Percentiles rank a stretch among this genome's conserved stretches.
Evolutionary conservation across 306 rosid species (phyloP).

Genomic region (Cicer arietinum): DNA sequence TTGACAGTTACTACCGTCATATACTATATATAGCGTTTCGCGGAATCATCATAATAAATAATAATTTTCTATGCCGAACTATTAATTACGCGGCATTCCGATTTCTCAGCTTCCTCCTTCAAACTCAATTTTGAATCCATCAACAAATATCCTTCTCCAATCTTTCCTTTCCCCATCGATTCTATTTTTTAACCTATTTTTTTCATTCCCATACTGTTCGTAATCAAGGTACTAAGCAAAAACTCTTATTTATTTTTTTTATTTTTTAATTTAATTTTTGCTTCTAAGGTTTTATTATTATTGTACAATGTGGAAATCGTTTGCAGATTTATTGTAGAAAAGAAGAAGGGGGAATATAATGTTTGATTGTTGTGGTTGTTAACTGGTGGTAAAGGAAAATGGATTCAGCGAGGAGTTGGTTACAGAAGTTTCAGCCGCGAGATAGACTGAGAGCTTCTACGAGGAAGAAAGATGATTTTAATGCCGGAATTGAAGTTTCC

Average conservation of each 20-base stretch:
- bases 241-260: not conserved
- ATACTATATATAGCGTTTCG: not conserved
- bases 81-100: constrained; percentile 63
- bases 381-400: constrained; percentile 49
- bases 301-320: constrained; percentile 2
- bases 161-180: not conserved
- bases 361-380: constrained; percentile 29
- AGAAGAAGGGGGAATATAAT: constrained; percentile 26
- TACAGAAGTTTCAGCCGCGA: constrained; percentile 84
- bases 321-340: constrained; percentile 28
- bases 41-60: not conserved
- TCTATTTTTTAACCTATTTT: not conserved
- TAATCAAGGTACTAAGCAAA: not conserved
- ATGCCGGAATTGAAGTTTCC: constrained; percentile 47
- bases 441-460: constrained; percentile 63
- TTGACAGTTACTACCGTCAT: not conserved
- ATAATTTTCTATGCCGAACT: not conserved
- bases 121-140: constrained; percentile 9
- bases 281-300: not conserved
- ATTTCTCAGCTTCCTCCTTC: constrained; percentile 46
- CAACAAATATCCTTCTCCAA: not conserved
- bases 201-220: constrained; percentile 22
- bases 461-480: constrained; percentile 60
- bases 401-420: constrained; percentile 97
- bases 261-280: not conserved